Evolutionary conservation across 352 stramenopile genomes (phyloP).

Genomic region (Pythium folliculosum): DNA sequence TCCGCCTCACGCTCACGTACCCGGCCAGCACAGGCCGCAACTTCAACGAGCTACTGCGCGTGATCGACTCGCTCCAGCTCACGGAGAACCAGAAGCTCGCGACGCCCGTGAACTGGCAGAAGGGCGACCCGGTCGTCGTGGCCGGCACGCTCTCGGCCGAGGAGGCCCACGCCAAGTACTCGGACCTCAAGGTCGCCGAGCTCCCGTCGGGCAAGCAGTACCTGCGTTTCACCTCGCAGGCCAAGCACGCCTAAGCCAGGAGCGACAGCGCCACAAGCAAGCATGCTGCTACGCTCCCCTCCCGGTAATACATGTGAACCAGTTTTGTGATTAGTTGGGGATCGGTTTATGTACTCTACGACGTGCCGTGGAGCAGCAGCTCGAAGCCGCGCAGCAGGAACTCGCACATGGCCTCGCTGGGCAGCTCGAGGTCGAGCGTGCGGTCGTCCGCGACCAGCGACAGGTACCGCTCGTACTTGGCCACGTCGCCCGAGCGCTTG

Average conservation of each 20-base stretch:
- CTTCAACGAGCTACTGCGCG: slow-evolving; percentile 92
- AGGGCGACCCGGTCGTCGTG: slow-evolving; percentile 70
- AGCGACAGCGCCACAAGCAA: no score
- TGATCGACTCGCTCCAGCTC: slow-evolving; percentile 89
- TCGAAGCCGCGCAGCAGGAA: slow-evolving; percentile 64
- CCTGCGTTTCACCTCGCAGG: slow-evolving; percentile 66
- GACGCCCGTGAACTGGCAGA: slow-evolving; percentile 78
- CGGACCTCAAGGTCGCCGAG: slow-evolving; percentile 53
- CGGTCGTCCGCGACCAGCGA: slow-evolving; percentile 70
- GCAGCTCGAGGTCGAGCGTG: slow-evolving; percentile 69
- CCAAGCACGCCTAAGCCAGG: slow-evolving; percentile 10
- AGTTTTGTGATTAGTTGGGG: no score
- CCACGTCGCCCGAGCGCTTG: slow-evolving; percentile 68
- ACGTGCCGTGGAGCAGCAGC: slow-evolving; percentile 36
- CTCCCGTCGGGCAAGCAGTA: slow-evolving; percentile 79
- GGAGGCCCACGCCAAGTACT: slow-evolving; percentile 65
- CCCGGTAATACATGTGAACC: no score
- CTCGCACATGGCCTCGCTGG: slow-evolving; percentile 52
- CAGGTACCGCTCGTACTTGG: slow-evolving; percentile 72
- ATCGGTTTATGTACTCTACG: slow-evolving; percentile 9
- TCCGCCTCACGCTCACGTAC: slow-evolving; percentile 92
- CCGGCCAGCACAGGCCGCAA: slow-evolving; percentile 91
- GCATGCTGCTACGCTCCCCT: no score
- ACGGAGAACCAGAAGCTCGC: slow-evolving; percentile 50
- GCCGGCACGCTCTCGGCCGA: slow-evolving; percentile 53